Evolutionary conservation across 2,329 filamentous ascomycete genomes (phyloP).

Genomic region (Leptographium wingfieldii): DNA sequence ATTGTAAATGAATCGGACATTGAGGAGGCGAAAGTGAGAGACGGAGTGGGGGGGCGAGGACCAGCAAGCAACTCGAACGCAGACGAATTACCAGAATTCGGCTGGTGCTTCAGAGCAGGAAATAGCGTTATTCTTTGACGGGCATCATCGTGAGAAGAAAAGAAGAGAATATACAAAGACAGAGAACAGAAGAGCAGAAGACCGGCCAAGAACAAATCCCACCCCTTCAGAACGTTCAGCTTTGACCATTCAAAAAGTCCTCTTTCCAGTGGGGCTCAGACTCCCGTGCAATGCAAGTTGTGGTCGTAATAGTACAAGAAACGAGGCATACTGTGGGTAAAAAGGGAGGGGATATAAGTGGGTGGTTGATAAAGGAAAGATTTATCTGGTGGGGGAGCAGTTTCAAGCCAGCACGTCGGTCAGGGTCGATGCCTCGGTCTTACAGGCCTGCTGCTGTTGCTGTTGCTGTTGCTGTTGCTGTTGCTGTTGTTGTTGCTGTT

Average conservation of each 20-base stretch:
- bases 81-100: too few species aligned
- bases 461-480: neutral
- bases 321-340: neutral
- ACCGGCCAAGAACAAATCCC: neutral
- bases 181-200: neutral
- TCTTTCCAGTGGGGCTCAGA: neutral
- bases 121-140: neutral
- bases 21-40: too few species aligned
- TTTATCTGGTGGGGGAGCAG: neutral
- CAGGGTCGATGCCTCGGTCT: neutral
- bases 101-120: neutral
- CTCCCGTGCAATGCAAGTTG: neutral
- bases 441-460: neutral
- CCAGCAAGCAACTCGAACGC: neutral
- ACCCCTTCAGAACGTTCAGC: neutral
- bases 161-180: neutral
- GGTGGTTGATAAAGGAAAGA: neutral
- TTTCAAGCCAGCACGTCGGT: neutral
- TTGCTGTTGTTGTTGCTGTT: conserved; percentile 1
- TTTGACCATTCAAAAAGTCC: neutral
- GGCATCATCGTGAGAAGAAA: neutral
- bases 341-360: neutral
- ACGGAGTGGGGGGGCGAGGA: neutral
- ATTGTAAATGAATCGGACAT: too few species aligned
- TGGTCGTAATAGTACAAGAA: neutral